These are phyloP conservation scores for Mycena haematopus DNA, from an alignment of 768 basidiomycete genomes.

Conservation along the genomic window DNA sequence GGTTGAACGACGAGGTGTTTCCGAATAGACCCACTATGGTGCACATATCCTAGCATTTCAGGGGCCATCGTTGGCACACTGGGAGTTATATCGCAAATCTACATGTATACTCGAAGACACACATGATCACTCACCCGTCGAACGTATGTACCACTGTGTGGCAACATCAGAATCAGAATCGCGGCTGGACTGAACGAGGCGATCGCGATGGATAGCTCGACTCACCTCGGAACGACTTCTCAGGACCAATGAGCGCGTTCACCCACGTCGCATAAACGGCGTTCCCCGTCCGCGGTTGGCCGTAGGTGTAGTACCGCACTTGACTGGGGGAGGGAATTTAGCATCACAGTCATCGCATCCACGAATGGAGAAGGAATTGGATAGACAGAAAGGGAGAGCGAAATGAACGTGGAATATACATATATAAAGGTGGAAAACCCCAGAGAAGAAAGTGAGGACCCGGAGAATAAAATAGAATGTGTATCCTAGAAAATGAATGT, in stretches of 20 bases:
- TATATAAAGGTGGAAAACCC: too few species aligned
- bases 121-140: slow-evolving; percentile 18
- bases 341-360: too few species aligned
- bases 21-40: slow-evolving; percentile 19
- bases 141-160: slow-evolving; percentile 24
- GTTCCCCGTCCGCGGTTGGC: slow-evolving; percentile 27
- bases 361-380: too few species aligned
- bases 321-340: background rate
- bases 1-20: too few species aligned
- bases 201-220: too few species aligned
- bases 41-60: slow-evolving; percentile 15
- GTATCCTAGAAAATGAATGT: background rate
- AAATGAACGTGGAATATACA: too few species aligned
- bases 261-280: slow-evolving; percentile 20
- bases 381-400: too few species aligned
- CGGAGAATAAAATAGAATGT: too few species aligned
- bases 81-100: background rate
- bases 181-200: background rate
- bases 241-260: slow-evolving; percentile 15
- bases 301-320: slow-evolving; percentile 26
- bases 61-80: slow-evolving; percentile 28
- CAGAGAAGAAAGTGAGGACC: too few species aligned
- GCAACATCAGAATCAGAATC: background rate
- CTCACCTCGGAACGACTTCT: slow-evolving; percentile 21
- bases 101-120: background rate